These are phyloP conservation scores for Boletus reticuloceps DNA, from an alignment of 768 basidiomycete species.

Conservation along the genomic window DNA sequence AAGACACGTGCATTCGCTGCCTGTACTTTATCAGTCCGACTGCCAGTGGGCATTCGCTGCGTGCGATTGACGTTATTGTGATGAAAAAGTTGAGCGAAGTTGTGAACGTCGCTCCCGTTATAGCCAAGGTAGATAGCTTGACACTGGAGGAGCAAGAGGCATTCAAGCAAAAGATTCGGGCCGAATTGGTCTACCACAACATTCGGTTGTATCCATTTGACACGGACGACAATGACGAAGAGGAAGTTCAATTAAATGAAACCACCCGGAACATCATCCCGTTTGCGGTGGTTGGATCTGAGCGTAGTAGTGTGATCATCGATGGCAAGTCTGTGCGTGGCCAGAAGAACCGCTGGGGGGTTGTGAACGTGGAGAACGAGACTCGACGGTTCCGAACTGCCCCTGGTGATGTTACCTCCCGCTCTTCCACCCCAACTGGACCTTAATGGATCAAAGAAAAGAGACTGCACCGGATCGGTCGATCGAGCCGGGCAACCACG, in stretches of 20 bases:
- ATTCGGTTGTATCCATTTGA: slow-evolving; percentile 97
- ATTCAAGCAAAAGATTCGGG: slow-evolving; percentile 97
- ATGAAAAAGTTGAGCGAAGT: slow-evolving; percentile 99
- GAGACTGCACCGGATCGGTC: too few species aligned
- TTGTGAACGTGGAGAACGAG: slow-evolving; percentile 96
- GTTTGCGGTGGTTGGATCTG: slow-evolving; percentile 97
- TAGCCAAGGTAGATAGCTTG: slow-evolving; percentile 94
- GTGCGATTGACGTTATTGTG: slow-evolving; percentile 95
- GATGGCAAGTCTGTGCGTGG: slow-evolving; percentile 95
- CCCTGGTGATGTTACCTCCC: too few species aligned
- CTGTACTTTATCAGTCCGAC: slow-evolving; percentile 99
- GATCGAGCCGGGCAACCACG: too few species aligned
- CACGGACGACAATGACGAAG: slow-evolving; percentile 91
- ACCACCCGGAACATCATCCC: slow-evolving; percentile 92
- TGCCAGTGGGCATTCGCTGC: slow-evolving; percentile 94
- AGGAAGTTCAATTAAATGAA: slow-evolving; percentile 89
- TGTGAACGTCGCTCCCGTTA: slow-evolving; percentile 98
- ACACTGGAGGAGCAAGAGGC: slow-evolving; percentile 88
- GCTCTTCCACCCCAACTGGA: too few species aligned
- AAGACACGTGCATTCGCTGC: slow-evolving; percentile 96
- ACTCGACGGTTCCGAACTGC: too few species aligned
- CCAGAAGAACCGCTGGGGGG: slow-evolving; percentile 97
- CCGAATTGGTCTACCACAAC: slow-evolving; percentile 86
- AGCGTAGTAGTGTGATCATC: slow-evolving; percentile 90
- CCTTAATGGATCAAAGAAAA: too few species aligned